phyloP scores from a whole-genome alignment of 2,329 filamentous ascomycete species.

The Hypomyces rosellus region DNA sequence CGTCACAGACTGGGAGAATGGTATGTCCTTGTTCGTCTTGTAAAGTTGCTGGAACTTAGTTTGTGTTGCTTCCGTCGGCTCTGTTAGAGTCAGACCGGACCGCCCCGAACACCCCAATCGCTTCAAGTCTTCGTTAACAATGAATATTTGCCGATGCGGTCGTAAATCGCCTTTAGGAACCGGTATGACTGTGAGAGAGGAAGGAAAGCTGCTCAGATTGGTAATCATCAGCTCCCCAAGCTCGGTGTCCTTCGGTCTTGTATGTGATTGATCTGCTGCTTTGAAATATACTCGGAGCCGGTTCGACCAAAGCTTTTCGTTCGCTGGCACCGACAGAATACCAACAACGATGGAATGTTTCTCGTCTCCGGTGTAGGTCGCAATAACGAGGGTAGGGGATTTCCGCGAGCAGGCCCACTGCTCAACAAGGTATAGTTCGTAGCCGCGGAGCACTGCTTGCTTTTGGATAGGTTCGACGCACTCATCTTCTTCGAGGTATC shows the following conservation, averaged over 20 bases:
- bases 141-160: slow-evolving; percentile 74
- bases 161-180: slow-evolving; percentile 81
- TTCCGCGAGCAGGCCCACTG: slow-evolving; percentile 94
- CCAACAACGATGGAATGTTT: slow-evolving; percentile 72
- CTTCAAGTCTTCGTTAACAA: slow-evolving; percentile 93
- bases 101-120: slow-evolving; percentile 86
- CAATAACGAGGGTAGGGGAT: slow-evolving; percentile 86
- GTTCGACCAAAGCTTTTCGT: slow-evolving; percentile 74
- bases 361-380: slow-evolving; percentile 84
- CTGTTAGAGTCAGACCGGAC: slow-evolving; percentile 72
- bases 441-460: slow-evolving; percentile 65
- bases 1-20: slow-evolving; percentile 70
- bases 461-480: slow-evolving; percentile 69
- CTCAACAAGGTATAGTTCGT: slow-evolving; percentile 90
- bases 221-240: slow-evolving; percentile 88
- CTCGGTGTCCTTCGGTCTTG: slow-evolving; percentile 72
- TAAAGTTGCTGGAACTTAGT: slow-evolving; percentile 92
- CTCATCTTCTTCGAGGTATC: slow-evolving; percentile 80
- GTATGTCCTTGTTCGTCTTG: slow-evolving; percentile 74
- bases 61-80: slow-evolving; percentile 73
- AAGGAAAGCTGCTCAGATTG: slow-evolving; percentile 87
- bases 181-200: slow-evolving; percentile 82
- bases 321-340: slow-evolving; percentile 73
- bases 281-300: slow-evolving; percentile 78
- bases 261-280: slow-evolving; percentile 78